These are phyloP conservation scores for Aspergillus niger DNA, from an alignment of 2,329 filamentous ascomycete species.

Conservation along the genomic window DNA sequence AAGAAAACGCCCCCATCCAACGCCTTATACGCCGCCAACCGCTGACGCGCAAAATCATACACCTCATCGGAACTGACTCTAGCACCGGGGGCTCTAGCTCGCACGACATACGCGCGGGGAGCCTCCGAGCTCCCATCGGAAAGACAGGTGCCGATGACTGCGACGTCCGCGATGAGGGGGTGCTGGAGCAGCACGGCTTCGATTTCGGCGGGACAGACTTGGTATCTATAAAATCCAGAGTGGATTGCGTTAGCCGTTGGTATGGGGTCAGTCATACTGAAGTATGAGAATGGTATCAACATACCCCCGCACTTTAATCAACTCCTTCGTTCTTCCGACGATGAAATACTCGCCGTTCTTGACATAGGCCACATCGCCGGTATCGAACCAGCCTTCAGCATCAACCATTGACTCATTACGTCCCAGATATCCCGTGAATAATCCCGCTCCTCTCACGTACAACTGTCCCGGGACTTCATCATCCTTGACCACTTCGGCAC, in stretches of 20 bases:
- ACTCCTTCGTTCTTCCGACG: slow-evolving; percentile 36
- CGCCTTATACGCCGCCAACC: slow-evolving; percentile 46
- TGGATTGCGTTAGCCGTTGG: neutral
- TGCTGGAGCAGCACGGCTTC: slow-evolving; percentile 43
- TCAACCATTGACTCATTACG: slow-evolving; percentile 23
- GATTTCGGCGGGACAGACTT: slow-evolving; percentile 45
- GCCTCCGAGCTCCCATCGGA: slow-evolving; percentile 24
- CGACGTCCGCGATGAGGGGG: slow-evolving; percentile 41
- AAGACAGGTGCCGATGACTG: slow-evolving; percentile 40
- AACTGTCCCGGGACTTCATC: slow-evolving; percentile 17
- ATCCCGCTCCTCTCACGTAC: slow-evolving; percentile 32
- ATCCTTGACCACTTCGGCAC: neutral
- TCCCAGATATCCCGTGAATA: slow-evolving; percentile 32
- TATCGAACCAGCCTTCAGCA: slow-evolving; percentile 35
- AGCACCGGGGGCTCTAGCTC: slow-evolving; percentile 3
- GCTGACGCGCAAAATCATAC: slow-evolving; percentile 33
- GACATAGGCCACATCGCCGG: slow-evolving; percentile 34
- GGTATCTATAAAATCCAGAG: slow-evolving; percentile 29
- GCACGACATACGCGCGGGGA: slow-evolving; percentile 46
- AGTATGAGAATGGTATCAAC: neutral
- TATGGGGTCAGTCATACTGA: no score
- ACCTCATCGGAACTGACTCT: slow-evolving; percentile 38
- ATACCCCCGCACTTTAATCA: slow-evolving; percentile 43
- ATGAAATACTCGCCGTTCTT: slow-evolving; percentile 31
- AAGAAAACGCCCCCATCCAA: slow-evolving; percentile 46